These are phyloP conservation scores for Auricularia auricula-judae DNA, from an alignment of 768 basidiomycete genomes.

Conservation along the genomic window DNA sequence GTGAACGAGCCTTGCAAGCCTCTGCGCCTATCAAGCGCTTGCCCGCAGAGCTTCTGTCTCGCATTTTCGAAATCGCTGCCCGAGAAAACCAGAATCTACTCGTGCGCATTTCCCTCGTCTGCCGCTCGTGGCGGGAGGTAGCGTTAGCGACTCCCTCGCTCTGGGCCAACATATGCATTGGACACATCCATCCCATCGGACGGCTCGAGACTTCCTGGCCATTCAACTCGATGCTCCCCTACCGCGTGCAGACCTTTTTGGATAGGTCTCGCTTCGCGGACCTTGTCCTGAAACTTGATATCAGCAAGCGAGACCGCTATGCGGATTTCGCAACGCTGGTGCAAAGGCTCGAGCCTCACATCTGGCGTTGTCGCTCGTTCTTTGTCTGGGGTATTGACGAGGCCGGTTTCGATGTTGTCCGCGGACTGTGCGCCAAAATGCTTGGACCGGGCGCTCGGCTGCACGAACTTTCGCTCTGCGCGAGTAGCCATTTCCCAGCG, in stretches of 20 bases:
- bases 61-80: background rate
- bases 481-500: background rate
- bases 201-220: background rate
- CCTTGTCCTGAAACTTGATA: background rate
- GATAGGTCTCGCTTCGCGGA: background rate
- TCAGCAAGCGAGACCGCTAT: background rate
- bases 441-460: background rate
- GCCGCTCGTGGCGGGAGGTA: slow-evolving; percentile 3
- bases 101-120: background rate
- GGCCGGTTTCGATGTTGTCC: background rate
- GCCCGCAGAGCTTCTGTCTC: background rate
- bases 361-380: background rate
- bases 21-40: background rate
- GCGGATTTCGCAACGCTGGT: background rate
- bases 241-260: background rate
- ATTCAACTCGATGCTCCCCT: background rate
- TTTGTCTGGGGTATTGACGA: background rate
- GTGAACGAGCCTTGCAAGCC: background rate
- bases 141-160: background rate
- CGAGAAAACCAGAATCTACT: background rate
- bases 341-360: background rate
- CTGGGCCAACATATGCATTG: background rate
- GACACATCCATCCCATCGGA: background rate
- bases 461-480: background rate
- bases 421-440: background rate